A percentile compares a stretch with the other conserved stretches of the same genome.
phyloP scores from a whole-genome alignment of 768 basidiomycete genomes.

The Tulasnella sp. region DNA sequence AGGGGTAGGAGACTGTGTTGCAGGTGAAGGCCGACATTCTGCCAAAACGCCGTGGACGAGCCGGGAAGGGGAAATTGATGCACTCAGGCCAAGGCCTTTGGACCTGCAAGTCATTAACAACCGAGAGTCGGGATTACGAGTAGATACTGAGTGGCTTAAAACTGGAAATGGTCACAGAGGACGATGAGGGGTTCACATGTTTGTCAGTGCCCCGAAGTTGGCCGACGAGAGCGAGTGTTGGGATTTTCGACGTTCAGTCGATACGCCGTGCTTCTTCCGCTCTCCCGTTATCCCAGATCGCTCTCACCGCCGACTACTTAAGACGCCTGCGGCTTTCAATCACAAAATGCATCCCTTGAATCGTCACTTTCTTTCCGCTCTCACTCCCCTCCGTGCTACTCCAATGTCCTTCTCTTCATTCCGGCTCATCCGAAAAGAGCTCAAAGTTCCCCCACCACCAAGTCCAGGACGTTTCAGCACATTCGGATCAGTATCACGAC shows the following conservation, averaged over 20 bases:
- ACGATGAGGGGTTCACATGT: not conserved
- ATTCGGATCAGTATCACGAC: not conserved
- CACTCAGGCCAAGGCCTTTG: not conserved
- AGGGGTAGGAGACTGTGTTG: not conserved
- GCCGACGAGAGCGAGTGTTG: not conserved
- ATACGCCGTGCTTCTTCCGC: not conserved
- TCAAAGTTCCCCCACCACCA: slow-evolving; percentile 2
- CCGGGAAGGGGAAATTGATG: not conserved
- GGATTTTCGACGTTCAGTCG: not conserved
- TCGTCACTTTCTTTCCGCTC: not conserved
- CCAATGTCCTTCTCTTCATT: slow-evolving; percentile 4
- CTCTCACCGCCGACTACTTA: not conserved
- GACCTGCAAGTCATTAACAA: not conserved
- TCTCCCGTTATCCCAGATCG: not conserved
- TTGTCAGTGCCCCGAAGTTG: not conserved
- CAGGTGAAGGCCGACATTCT: not conserved
- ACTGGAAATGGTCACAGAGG: not conserved
- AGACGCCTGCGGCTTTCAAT: not conserved
- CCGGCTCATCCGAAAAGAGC: slow-evolving; percentile 5
- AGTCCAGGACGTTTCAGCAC: slow-evolving; percentile 12
- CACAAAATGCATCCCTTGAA: not conserved
- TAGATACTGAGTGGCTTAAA: not conserved
- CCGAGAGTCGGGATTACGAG: not conserved
- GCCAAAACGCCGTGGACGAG: not conserved
- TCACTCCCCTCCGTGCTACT: not conserved